These are phyloP conservation scores for Lodderomyces beijingensis DNA, from an alignment of 1,139 yeast genomes.

Conservation along the genomic window DNA sequence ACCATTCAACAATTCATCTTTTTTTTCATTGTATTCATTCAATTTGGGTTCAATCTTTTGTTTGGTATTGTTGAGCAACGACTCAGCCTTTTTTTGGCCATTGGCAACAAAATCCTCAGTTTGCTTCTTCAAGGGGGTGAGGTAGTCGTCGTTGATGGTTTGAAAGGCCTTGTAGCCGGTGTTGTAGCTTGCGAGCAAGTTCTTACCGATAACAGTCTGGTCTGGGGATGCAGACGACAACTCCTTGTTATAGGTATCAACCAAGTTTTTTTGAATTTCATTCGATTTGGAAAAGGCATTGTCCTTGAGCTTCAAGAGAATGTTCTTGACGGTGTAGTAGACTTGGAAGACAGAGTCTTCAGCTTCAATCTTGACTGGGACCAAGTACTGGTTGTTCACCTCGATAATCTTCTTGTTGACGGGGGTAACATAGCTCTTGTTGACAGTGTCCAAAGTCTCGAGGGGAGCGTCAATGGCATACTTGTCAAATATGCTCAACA, in stretches of 20 bases:
- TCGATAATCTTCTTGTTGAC: slow-evolving; percentile 10
- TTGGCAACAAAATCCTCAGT: slow-evolving; percentile 37
- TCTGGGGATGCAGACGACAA: slow-evolving; percentile 15
- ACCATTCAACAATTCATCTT: slow-evolving; percentile 11
- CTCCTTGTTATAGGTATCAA: slow-evolving; percentile 34
- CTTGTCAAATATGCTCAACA: slow-evolving; percentile 11
- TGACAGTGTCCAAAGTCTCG: slow-evolving; percentile 6
- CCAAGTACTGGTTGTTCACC: slow-evolving; percentile 11
- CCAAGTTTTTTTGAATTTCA: slow-evolving; percentile 29
- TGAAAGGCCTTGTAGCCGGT: slow-evolving; percentile 32
- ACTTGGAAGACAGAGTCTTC: slow-evolving; percentile 21
- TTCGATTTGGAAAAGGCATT: slow-evolving; percentile 26
- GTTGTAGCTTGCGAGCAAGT: slow-evolving; percentile 33
- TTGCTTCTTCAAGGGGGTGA: slow-evolving; percentile 39
- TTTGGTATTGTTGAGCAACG: slow-evolving; percentile 30
- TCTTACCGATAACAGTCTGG: slow-evolving; percentile 20
- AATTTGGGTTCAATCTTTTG: slow-evolving; percentile 11
- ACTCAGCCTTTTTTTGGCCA: slow-evolving; percentile 34
- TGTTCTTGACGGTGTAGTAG: slow-evolving; percentile 27
- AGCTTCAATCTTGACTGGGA: slow-evolving; percentile 10
- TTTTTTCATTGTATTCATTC: slow-evolving; percentile 10
- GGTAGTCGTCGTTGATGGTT: slow-evolving; percentile 33
- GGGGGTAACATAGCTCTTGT: slow-evolving; percentile 9
- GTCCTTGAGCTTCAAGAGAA: slow-evolving; percentile 23
- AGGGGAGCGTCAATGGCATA: slow-evolving; percentile 10